Evolutionary conservation across 306 rosid genomes (phyloP).

Genomic region (Pyrus betulifolia): DNA sequence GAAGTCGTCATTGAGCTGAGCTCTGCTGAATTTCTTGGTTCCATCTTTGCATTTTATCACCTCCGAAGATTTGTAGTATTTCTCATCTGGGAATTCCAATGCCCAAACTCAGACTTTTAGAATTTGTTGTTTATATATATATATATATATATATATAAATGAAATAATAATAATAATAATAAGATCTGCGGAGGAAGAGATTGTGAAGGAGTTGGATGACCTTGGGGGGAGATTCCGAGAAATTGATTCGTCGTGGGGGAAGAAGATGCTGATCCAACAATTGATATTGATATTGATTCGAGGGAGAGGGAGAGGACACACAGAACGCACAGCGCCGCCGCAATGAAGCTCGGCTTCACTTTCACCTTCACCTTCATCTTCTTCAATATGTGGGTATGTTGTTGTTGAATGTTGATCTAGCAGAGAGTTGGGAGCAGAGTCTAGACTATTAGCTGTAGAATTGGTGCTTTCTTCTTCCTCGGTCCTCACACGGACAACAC

Average conservation of each 20-base stretch:
- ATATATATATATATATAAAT: not conserved
- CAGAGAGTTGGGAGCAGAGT: not conserved
- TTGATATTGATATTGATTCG: conserved; percentile 8
- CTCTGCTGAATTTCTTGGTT: conserved; percentile 60
- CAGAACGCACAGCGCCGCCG: conserved; percentile 12
- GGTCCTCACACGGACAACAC: not conserved
- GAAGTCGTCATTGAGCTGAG: conserved; percentile 85
- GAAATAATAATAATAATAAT: not conserved
- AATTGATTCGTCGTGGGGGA: conserved; percentile 33
- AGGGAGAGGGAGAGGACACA: not conserved
- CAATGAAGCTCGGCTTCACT: conserved; percentile 16
- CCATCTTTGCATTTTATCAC: conserved; percentile 72
- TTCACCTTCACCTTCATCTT: conserved; percentile 14
- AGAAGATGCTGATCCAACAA: conserved; percentile 34
- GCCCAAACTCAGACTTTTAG: not conserved
- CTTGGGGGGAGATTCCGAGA: conserved; percentile 77
- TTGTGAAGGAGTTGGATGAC: conserved; percentile 17
- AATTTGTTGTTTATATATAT: not conserved
- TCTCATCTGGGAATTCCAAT: conserved; percentile 42
- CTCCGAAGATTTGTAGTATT: conserved; percentile 65
- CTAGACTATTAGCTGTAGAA: not conserved
- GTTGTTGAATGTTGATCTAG: too few relatives aligned
- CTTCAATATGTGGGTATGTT: not conserved
- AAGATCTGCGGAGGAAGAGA: not conserved
- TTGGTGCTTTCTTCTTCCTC: not conserved